A percentile compares a stretch with the other conserved stretches of the same genome.
These are phyloP conservation scores for Penicillium digitatum DNA, from an alignment of 2,329 filamentous ascomycete genomes.

Conservation along the genomic window DNA sequence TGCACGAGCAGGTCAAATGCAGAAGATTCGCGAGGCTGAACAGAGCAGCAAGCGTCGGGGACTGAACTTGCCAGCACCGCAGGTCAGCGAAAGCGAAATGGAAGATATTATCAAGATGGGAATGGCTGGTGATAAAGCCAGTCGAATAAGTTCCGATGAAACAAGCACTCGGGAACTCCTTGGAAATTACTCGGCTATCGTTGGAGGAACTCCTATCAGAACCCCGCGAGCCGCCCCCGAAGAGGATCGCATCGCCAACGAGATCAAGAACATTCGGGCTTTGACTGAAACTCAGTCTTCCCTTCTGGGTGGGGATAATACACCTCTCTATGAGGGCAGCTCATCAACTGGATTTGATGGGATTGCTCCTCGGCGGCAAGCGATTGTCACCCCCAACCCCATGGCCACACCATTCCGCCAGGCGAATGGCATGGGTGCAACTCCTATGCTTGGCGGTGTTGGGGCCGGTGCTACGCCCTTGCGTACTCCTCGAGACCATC, in stretches of 20 bases:
- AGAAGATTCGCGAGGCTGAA: conserved; percentile 91
- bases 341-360: conserved; percentile 86
- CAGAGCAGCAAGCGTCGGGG: conserved; percentile 88
- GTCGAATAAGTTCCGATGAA: conserved; percentile 66
- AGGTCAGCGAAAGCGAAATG: conserved; percentile 86
- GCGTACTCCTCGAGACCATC: conserved; percentile 81
- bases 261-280: conserved; percentile 88
- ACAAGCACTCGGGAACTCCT: conserved; percentile 85
- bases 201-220: conserved; percentile 79
- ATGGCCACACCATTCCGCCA: conserved; percentile 82
- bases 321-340: conserved; percentile 74
- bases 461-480: conserved; percentile 69
- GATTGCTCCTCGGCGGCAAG: conserved; percentile 72
- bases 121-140: conserved; percentile 83
- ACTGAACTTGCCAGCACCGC: conserved; percentile 79
- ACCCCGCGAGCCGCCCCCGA: conserved; percentile 88
- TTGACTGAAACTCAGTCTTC: conserved; percentile 92
- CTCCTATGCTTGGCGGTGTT: conserved; percentile 55
- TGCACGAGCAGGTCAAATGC: conserved; percentile 87
- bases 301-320: conserved; percentile 88
- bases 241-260: conserved; percentile 93
- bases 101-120: conserved; percentile 99
- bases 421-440: conserved; percentile 63
- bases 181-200: conserved; percentile 78
- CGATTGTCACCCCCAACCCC: conserved; percentile 88